Evolutionary conservation across 2,329 filamentous ascomycete genomes (phyloP), one percentile per base, ranked within the genome.

Genomic region (Penicillium sclerotigenum): DNA sequence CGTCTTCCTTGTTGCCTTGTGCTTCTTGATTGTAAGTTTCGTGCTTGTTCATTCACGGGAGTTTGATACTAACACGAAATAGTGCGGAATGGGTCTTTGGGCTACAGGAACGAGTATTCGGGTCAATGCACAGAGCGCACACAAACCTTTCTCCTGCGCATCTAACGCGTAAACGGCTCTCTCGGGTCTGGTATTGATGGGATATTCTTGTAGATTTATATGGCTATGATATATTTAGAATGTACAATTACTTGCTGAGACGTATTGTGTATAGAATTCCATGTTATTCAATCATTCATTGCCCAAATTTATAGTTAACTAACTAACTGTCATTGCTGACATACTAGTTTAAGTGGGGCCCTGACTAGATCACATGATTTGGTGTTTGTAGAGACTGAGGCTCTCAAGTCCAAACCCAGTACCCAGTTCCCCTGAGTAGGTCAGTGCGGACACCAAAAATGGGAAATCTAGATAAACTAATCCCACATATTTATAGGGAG

Each of bases 61-160:
- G 16, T 24, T 5, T 24, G 26, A 42, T 31, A 24, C 47, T 50
- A 14, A 50, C 7, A 33, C 10, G 5, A 10, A 18, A 9, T 34
- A 67, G 64, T 68, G 66, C 18, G 65, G 61, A 13, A 52, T 67
- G 53, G 66, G 65, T 42, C 64, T 68, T 1, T 68, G 57, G 36
- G 63, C 66, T 4, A 65, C 66, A 3, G 65, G 62, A 42, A 42
- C 47, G 2, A 50, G 47, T 20, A 50, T 50, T 24, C 37, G 20
- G 14, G 26, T 50, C 16, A 50, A 50, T 50, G 36, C 47, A 28
- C 37, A 42, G 28, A 5, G 6, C 7, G 20, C 47, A 10, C 47
- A 50, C 37, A 42, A 42, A 14, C 20, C 47, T 22, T 50, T 50
- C 47, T 50, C 47, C 10, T 50, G 47, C 20, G 47, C 47, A 26